Evolutionary conservation across 2,329 filamentous ascomycete species (phyloP).

Genomic region (Volutella citrinella): DNA sequence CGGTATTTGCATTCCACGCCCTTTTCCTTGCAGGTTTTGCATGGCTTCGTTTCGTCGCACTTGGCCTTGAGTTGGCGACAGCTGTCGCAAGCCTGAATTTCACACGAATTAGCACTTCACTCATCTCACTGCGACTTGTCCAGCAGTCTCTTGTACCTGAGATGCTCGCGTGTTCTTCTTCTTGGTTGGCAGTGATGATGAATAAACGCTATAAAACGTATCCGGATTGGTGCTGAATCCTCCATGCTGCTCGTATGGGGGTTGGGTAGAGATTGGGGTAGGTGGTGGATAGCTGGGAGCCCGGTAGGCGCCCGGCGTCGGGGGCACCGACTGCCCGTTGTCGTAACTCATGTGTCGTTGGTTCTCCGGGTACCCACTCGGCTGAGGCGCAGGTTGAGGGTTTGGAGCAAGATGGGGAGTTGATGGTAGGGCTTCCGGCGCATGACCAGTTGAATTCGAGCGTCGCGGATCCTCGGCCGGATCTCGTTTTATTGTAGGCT

Average conservation of each 20-base stretch:
- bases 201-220: conserved; percentile 40
- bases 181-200: conserved; percentile 43
- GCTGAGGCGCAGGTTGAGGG: conserved; percentile 9
- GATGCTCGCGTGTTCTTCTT: conserved; percentile 65
- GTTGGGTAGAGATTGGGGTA: conserved; percentile 37
- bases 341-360: conserved; percentile 54
- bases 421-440: conserved; percentile 32
- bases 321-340: conserved; percentile 42
- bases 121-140: too few relatives aligned
- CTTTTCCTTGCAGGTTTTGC: conserved; percentile 87
- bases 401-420: conserved; percentile 29
- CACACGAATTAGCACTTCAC: too few relatives aligned
- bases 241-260: conserved; percentile 35
- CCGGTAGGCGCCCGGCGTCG: conserved; percentile 42
- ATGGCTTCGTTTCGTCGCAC: conserved; percentile 82
- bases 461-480: conserved; percentile 49
- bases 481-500: conserved; percentile 57
- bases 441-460: conserved; percentile 51
- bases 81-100: conserved; percentile 93
- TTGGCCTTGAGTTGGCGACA: conserved; percentile 87
- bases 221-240: conserved; percentile 32
- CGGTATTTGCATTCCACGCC: conserved; percentile 81
- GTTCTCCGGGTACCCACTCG: conserved; percentile 41
- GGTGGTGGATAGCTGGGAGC: conserved; percentile 39
- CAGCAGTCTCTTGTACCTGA: conserved; percentile 44